Evolutionary conservation across 2,329 filamentous ascomycete species (phyloP), one percentile per base, ranked within the genome.

Genomic region (Endoconidiophora polonica): DNA sequence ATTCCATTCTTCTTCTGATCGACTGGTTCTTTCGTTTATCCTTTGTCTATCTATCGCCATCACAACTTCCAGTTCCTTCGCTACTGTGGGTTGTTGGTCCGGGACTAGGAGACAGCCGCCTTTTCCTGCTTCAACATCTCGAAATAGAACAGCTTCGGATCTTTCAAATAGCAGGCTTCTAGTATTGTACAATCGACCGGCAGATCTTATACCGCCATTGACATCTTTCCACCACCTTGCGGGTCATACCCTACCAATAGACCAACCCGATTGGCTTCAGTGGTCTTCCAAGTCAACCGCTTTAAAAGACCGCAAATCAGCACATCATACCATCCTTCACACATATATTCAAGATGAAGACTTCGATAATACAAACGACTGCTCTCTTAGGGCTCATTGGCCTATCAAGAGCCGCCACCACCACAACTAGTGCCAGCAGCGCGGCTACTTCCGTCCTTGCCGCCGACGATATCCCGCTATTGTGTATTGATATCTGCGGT

Each of bases 401-500:
- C 52, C 53, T 62, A 48, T 48, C 62, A 38, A 54, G 57, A n/a
- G 41, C 61, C 41, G 56, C 57, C 23, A 49, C 54, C 9, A 59
- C 59, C 33, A 59, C 62, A 12, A 33, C 29, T 33, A 33, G 29
- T 2, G 54, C 58, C 18, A 43, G 61, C 45, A 57, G 57, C 37
- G 48, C 55, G 6, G 59, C 60, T 23, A 60, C 63, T 18, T 41
- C 51, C 33, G 59, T 59, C 26, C 57, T 68, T 36, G 59, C 58
- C 16, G 57, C 61, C 10, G 57, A 63, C 20, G 61, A 65, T 23
- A 62, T 68, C 14, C 66, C 66, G 29, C 52, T 66, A 20, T 58
- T 59, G 48, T 68, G 66, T 52, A 64, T 64, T 36, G 62, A 61
- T 38, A 67, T 68, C 47, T 68, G 66, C 57, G 65, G 65, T 3